Evolutionary conservation across 2,329 filamentous ascomycete species (phyloP), one percentile per base, ranked within the genome.

Genomic region (Onygenales sp.): DNA sequence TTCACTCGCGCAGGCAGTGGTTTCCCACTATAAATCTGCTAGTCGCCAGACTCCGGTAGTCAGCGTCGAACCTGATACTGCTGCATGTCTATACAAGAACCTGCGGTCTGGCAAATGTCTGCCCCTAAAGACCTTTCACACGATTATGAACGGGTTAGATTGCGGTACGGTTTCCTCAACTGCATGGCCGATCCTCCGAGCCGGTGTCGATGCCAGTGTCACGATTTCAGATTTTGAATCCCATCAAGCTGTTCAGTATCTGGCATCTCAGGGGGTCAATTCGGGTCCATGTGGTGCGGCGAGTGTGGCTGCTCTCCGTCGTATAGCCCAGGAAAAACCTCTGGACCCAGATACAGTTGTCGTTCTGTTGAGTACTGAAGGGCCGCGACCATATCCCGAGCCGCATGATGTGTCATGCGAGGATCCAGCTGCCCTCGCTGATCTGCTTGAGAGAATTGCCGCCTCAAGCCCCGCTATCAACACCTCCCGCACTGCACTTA

Each of bases 61-160:
- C 2, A 73, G 83, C 0, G 87, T 89, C 0, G 88, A 92, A 64
- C 82, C 87, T 0, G 81, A 84, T 14, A 81, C 79, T 0, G 86
- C 79, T 33, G 72, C 79, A 1, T 80, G 77, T 62, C 61, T 83
- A 36, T 65, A 71, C 40, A 62, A 70, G 11, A 80, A 75, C 52
- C 63, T 83, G 3, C 63, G 72, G 14, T 67, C 65, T 0, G 80
- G 78, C 0, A 60, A 74, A 37, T 67, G 76, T 2, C 74, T 71
- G 0, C 65, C 77, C 0, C 74, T 86, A 1, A 54, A 65, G 6
- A 87, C 84, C 0, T 72, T 70, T 0, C 69, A 78, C 2, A 88
- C 84, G 0, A 87, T 87, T 59, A 89, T 90, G 85, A 77, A 78
- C 40, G 86, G 86, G 0, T 79, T 90, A 71, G 82, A 87, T 58